phyloP scores from a whole-genome alignment of 2,329 filamentous ascomycete genomes.

The Ceratocystis diversiconidia region DNA sequence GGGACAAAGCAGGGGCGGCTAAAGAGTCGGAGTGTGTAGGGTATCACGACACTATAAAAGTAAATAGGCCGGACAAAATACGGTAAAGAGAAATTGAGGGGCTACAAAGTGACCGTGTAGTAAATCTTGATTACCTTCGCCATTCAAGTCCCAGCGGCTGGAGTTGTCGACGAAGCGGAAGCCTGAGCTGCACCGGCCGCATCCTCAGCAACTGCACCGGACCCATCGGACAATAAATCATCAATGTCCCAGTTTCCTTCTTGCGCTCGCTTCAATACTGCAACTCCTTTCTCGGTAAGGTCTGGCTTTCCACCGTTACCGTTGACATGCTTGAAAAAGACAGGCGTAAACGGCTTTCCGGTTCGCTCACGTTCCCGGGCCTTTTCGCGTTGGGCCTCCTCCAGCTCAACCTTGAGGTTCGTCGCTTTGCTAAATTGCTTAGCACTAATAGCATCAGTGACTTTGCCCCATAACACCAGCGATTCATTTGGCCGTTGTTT shows the following conservation, averaged over 20 bases:
- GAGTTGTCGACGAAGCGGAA: not conserved
- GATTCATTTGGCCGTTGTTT: constrained; percentile 81
- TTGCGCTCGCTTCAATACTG: constrained; percentile 39
- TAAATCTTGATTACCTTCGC: not conserved
- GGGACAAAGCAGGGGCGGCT: not conserved
- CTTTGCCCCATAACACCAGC: constrained; percentile 70
- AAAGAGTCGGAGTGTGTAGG: not conserved
- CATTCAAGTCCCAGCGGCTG: not conserved
- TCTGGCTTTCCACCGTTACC: constrained; percentile 43
- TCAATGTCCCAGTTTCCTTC: constrained; percentile 38
- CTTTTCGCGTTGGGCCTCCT: constrained; percentile 76
- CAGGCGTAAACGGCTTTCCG: constrained; percentile 61
- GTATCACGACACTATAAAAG: not conserved
- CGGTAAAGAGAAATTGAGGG: not conserved
- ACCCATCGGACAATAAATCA: constrained; percentile 27
- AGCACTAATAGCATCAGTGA: constrained; percentile 69
- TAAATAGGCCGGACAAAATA: not conserved
- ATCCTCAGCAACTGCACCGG: constrained; percentile 12
- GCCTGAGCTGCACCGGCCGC: constrained; percentile 9
- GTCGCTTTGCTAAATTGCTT: constrained; percentile 81
- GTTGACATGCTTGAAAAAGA: constrained; percentile 60
- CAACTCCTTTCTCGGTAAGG: constrained; percentile 38
- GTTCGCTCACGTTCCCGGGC: constrained; percentile 63
- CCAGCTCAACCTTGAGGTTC: constrained; percentile 73
- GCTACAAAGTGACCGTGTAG: no score